These are phyloP conservation scores for Eucalyptus tenuipes DNA, from an alignment of 345 rosid species.

Conservation along the genomic window DNA sequence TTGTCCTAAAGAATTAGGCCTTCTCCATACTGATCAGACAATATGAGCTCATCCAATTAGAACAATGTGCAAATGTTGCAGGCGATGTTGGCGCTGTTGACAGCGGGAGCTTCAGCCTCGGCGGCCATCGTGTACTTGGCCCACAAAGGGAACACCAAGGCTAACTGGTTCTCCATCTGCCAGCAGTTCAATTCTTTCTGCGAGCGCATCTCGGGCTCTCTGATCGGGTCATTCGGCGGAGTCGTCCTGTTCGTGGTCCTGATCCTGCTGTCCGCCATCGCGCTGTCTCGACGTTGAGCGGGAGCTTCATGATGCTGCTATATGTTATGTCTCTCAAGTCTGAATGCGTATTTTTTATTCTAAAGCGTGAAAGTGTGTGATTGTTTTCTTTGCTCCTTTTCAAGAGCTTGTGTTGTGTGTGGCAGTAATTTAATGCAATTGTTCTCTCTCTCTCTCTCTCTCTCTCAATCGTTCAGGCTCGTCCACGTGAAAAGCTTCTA, in stretches of 20 bases:
- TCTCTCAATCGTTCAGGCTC: not conserved
- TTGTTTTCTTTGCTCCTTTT: not conserved
- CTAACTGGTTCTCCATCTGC: slow-evolving; percentile 72
- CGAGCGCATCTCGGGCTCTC: slow-evolving; percentile 56
- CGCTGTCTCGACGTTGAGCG: slow-evolving; percentile 37
- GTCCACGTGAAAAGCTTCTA: not conserved
- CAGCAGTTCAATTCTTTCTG: slow-evolving; percentile 77
- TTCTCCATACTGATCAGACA: not conserved
- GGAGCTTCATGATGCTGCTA: not conserved
- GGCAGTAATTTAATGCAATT: not conserved
- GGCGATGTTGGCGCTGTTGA: slow-evolving; percentile 51
- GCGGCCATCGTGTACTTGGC: slow-evolving; percentile 73
- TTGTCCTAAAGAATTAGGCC: not conserved
- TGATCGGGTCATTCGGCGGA: slow-evolving; percentile 60
- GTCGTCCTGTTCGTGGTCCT: slow-evolving; percentile 25
- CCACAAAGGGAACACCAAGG: slow-evolving; percentile 52
- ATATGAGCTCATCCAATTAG: not conserved
- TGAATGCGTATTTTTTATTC: not conserved
- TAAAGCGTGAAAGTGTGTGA: not conserved
- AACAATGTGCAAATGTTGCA: not conserved
- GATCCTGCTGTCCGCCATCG: slow-evolving; percentile 31
- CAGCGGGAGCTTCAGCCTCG: slow-evolving; percentile 68
- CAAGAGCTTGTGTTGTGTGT: not conserved
- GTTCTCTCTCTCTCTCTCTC: not conserved
- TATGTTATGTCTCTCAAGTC: not conserved